Conservation (phyloP, 176 grass and related monocot species). For the Triticum timopheevii region DNA sequence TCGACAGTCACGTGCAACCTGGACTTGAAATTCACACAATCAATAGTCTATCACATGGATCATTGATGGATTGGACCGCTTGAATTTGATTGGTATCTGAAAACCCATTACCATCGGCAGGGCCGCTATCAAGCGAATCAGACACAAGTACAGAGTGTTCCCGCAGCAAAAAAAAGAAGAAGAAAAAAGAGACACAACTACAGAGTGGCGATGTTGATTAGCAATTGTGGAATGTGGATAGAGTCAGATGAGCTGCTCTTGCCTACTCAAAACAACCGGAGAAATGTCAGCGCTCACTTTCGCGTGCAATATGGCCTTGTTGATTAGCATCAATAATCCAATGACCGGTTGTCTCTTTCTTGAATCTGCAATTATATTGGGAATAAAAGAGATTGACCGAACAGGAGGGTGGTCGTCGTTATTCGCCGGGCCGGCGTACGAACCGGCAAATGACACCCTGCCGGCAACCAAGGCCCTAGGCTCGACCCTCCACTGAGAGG, state of each 20-base stretch:
- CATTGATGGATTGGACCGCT: not conserved
- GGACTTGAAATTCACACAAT: not conserved
- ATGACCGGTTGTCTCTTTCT: too few relatives aligned
- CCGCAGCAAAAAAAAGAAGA: too few relatives aligned
- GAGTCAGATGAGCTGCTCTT: constrained; percentile 37
- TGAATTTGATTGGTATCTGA: not conserved
- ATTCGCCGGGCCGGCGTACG: too few relatives aligned
- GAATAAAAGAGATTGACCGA: too few relatives aligned
- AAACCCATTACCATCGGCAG: not conserved
- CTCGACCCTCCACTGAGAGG: too few relatives aligned
- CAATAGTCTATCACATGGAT: not conserved
- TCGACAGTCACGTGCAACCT: not conserved
- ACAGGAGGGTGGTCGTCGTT: too few relatives aligned
- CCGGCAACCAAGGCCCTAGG: too few relatives aligned
- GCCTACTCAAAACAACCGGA: constrained; percentile 38
- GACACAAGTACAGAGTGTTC: not conserved
- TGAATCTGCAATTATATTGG: too few relatives aligned
- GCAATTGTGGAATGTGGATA: not conserved
- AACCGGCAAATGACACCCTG: too few relatives aligned
- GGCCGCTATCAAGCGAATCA: not conserved
- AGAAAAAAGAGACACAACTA: too few relatives aligned
- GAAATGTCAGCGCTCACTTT: constrained; percentile 11
- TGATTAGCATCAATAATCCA: too few relatives aligned
- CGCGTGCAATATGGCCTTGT: constrained; percentile 3
- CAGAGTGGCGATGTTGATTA: not conserved